A percentile compares a stretch with the other conserved stretches of the same genome.
These are phyloP conservation scores for Rubia yunnanensis DNA, from an alignment of 257 asterid species.

Conservation along the genomic window DNA sequence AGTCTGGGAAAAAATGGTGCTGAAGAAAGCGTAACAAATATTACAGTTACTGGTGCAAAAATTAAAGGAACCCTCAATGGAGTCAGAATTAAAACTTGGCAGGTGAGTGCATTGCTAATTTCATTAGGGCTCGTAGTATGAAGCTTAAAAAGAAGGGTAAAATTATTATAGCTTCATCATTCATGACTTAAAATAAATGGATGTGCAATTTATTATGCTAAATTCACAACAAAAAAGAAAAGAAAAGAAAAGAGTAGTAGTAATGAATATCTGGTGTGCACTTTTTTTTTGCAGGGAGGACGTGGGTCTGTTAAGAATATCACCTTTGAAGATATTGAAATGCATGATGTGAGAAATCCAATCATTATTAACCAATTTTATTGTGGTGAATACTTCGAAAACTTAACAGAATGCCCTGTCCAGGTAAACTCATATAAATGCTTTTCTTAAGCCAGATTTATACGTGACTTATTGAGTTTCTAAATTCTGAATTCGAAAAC, in stretches of 20 bases:
- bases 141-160: too few species aligned
- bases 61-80: constrained; percentile 78
- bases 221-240: too few species aligned
- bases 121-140: too few species aligned
- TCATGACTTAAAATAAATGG: too few species aligned
- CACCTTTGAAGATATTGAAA: neutral
- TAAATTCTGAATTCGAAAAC: neutral
- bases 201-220: too few species aligned
- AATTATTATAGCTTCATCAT: too few species aligned
- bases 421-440: neutral
- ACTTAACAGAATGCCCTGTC: neutral
- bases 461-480: too few species aligned
- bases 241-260: too few species aligned
- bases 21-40: constrained; percentile 49
- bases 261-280: too few species aligned
- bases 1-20: constrained; percentile 68
- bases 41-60: constrained; percentile 47
- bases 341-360: constrained; percentile 4
- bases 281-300: constrained; percentile 2
- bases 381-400: neutral
- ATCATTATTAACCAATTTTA: neutral
- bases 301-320: constrained; percentile 2
- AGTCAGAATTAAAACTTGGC: constrained; percentile 90
- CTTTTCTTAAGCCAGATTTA: too few species aligned
- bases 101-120: constrained; percentile 41